Conservation (phyloP, 345 rosid genomes). For the Psidium friedrichsthalianum region DNA sequence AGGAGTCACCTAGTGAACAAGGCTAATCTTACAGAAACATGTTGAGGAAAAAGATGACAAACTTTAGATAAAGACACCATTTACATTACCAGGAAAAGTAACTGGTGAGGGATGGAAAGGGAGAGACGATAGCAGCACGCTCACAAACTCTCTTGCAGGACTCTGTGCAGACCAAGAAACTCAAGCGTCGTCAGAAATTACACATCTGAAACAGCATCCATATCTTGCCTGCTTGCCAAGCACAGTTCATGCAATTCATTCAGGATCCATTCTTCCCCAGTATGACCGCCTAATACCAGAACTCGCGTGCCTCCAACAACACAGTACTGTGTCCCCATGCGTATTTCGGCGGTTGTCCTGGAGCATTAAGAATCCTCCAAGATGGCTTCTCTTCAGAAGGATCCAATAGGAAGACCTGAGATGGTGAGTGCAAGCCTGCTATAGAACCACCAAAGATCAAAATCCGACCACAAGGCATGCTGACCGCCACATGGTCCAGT, state of each 20-base stretch:
- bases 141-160: background rate
- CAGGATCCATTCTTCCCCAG: constrained; percentile 90
- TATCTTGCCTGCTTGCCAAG: constrained; percentile 66
- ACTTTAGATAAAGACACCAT: background rate
- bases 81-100: background rate
- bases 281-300: constrained; percentile 81
- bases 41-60: background rate
- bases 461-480: constrained; percentile 94
- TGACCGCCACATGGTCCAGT: constrained; percentile 88
- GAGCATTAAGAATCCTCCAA: constrained; percentile 77
- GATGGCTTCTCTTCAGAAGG: constrained; percentile 88
- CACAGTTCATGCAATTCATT: constrained; percentile 77
- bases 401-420: constrained; percentile 73
- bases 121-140: background rate
- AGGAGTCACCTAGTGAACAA: background rate
- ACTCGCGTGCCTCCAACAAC: constrained; percentile 93
- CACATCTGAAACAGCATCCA: constrained; percentile 1
- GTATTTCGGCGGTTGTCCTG: constrained; percentile 74
- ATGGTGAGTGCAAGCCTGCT: constrained; percentile 78
- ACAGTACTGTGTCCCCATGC: constrained; percentile 99
- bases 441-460: constrained; percentile 88
- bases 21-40: background rate
- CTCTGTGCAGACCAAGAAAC: background rate
- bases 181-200: background rate
- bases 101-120: background rate